Evolutionary conservation across 2,329 filamentous ascomycete genomes (phyloP).

Genomic region (Aphanocladium album): DNA sequence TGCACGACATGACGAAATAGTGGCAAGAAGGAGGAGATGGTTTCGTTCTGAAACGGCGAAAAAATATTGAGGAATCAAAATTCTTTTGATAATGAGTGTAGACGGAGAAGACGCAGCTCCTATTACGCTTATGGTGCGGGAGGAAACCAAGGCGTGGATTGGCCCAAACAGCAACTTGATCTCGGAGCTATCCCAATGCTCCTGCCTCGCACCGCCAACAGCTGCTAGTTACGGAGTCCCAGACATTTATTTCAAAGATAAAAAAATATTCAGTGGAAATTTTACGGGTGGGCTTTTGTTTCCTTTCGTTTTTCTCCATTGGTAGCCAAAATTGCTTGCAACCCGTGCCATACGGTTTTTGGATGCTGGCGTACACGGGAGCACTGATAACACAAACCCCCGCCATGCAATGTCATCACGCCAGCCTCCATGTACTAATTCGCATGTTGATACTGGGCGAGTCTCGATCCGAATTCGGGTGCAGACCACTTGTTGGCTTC

Average conservation of each 20-base stretch:
- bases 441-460: too few species aligned
- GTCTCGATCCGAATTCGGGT: too few species aligned
- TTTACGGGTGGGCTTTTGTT: not conserved
- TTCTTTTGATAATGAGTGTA: not conserved
- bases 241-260: not conserved
- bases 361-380: too few species aligned
- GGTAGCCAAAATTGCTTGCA: too few species aligned
- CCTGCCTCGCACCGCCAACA: not conserved
- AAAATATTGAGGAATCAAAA: not conserved
- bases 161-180: not conserved
- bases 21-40: not conserved
- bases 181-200: not conserved
- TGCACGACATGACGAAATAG: conserved; percentile 19
- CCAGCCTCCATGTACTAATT: too few species aligned
- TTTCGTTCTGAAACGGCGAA: not conserved
- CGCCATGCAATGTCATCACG: too few species aligned
- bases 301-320: too few species aligned
- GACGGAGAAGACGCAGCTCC: not conserved
- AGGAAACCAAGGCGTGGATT: not conserved
- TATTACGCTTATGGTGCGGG: not conserved
- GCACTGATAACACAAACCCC: too few species aligned
- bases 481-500: too few species aligned
- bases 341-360: too few species aligned
- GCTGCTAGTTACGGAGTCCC: not conserved
- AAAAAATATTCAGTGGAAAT: not conserved